Conservation (phyloP, 345 rosid genomes). For the Trapa bicornis region DNA sequence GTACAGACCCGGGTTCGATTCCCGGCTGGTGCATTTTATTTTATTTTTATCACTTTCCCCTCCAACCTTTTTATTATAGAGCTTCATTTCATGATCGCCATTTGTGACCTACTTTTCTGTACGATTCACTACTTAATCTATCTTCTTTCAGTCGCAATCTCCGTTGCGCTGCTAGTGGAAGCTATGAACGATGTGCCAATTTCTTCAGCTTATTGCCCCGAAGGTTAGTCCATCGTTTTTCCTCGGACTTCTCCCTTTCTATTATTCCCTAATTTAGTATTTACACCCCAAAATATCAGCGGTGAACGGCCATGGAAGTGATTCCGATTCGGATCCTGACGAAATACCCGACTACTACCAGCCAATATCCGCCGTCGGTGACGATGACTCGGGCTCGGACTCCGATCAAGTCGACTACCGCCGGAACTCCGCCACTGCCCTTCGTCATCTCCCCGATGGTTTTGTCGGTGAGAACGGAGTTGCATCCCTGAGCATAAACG, state of each 20-base stretch:
- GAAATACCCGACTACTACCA: slow-evolving; percentile 57
- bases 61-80: too few relatives aligned
- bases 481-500: slow-evolving; percentile 37
- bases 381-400: slow-evolving; percentile 16
- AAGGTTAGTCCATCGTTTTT: slow-evolving; percentile 10
- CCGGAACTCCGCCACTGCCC: slow-evolving; percentile 11
- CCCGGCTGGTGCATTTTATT: slow-evolving; percentile 36
- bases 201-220: slow-evolving; percentile 10
- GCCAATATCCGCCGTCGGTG: slow-evolving; percentile 58
- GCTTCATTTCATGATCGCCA: too few relatives aligned
- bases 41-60: too few relatives aligned
- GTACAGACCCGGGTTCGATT: slow-evolving; percentile 73
- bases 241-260: background rate
- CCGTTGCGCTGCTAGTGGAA: background rate
- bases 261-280: background rate
- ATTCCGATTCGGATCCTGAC: slow-evolving; percentile 48
- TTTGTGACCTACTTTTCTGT: too few relatives aligned
- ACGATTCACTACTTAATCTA: too few relatives aligned
- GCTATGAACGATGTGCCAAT: slow-evolving; percentile 17
- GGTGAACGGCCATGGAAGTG: slow-evolving; percentile 37
- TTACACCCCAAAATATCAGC: background rate
- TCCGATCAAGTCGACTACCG: slow-evolving; percentile 6
- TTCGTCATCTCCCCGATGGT: slow-evolving; percentile 30
- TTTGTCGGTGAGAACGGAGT: slow-evolving; percentile 31
- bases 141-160: too few relatives aligned